Conservation (phyloP, 805 yeast genomes). For the Zygosaccharomyces bisporus region DNA sequence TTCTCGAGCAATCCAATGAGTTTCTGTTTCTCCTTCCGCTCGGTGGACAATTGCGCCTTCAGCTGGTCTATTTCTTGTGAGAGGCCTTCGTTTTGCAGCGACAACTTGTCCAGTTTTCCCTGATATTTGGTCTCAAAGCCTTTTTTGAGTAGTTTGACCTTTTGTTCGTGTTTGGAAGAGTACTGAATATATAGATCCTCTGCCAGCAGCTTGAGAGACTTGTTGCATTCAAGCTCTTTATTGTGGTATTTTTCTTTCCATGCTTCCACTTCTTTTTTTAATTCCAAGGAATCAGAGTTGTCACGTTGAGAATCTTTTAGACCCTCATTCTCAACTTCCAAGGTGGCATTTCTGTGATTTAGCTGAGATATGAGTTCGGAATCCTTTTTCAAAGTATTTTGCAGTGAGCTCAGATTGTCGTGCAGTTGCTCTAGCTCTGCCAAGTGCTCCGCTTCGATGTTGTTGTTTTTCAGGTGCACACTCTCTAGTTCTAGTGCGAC, state of each 20-base stretch:
- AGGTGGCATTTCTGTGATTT: slow-evolving; percentile 27
- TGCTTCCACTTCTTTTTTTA: slow-evolving; percentile 29
- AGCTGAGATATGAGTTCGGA: slow-evolving; percentile 29
- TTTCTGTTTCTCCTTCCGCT: slow-evolving; percentile 55
- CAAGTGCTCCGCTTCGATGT: slow-evolving; percentile 37
- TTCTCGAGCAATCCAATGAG: slow-evolving; percentile 49
- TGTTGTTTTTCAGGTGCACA: slow-evolving; percentile 23
- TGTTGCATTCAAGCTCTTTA: slow-evolving; percentile 49
- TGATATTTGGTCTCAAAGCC: slow-evolving; percentile 55
- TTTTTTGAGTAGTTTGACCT: slow-evolving; percentile 57
- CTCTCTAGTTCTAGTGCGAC: slow-evolving; percentile 28
- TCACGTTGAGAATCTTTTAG: slow-evolving; percentile 16
- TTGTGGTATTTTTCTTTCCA: slow-evolving; percentile 36
- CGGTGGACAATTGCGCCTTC: slow-evolving; percentile 46
- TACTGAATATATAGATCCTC: slow-evolving; percentile 70
- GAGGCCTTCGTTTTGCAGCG: slow-evolving; percentile 43
- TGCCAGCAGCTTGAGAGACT: slow-evolving; percentile 57
- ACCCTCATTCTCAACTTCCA: slow-evolving; percentile 26
- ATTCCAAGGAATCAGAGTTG: neutral
- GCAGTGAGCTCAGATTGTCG: slow-evolving; percentile 35
- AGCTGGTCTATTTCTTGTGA: slow-evolving; percentile 52
- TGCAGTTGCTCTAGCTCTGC: slow-evolving; percentile 38
- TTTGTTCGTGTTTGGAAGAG: slow-evolving; percentile 71
- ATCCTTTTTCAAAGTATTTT: slow-evolving; percentile 29
- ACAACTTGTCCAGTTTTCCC: slow-evolving; percentile 41